A percentile compares a stretch with the other conserved stretches of the same genome.
phyloP scores from a whole-genome alignment of 495 filamentous ascomycete species.

The Penicillium steckii region DNA sequence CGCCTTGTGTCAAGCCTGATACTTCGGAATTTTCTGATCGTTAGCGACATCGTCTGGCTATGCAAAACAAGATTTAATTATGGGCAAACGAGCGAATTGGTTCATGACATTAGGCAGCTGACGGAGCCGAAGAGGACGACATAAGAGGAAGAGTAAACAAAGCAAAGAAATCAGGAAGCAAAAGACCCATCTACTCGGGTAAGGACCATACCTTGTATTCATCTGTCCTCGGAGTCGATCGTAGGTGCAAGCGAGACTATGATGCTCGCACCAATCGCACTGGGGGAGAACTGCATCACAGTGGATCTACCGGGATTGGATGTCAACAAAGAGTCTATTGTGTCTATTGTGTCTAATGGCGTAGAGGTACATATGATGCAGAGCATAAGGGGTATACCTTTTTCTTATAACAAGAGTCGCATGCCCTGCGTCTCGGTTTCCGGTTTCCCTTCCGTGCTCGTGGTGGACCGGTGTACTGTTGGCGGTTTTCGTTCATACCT shows the following conservation, averaged over 20 bases:
- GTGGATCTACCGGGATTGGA: conserved; percentile 8
- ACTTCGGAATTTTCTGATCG: too few relatives aligned
- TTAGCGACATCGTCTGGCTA: too few relatives aligned
- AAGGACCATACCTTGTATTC: conserved; percentile 1
- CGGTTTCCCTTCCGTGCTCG: not conserved
- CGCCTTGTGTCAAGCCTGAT: not conserved
- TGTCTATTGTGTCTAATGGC: not conserved
- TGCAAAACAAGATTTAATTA: too few relatives aligned
- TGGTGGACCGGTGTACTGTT: too few relatives aligned
- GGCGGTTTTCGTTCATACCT: too few relatives aligned
- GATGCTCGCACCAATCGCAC: conserved; percentile 21
- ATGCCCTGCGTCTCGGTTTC: conserved; percentile 7
- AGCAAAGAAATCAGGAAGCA: not conserved
- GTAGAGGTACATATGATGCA: not conserved
- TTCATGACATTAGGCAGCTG: too few relatives aligned
- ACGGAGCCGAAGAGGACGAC: not conserved
- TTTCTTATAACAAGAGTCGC: conserved; percentile 14
- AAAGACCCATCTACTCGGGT: not conserved
- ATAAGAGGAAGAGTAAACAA: not conserved
- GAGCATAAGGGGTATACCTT: conserved; percentile 14
- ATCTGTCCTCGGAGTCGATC: conserved; percentile 4
- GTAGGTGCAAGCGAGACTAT: conserved; percentile 20
- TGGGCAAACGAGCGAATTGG: too few relatives aligned
- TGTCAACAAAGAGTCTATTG: too few relatives aligned
- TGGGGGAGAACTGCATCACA: conserved; percentile 16